phyloP scores from a whole-genome alignment of 805 yeast genomes.

The Suhomyces tanzawaensis region DNA sequence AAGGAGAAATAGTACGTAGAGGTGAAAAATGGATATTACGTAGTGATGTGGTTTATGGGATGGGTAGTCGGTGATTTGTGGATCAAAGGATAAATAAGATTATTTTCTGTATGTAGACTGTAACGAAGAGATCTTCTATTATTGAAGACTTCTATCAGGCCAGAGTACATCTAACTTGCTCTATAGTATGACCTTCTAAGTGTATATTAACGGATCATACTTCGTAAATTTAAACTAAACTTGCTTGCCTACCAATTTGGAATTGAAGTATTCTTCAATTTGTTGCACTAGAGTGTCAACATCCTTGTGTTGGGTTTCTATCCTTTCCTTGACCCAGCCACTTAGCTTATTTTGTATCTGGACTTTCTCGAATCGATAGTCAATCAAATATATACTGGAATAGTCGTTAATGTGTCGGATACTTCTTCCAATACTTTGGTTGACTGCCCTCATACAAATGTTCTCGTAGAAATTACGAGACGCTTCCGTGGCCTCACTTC shows the following conservation, averaged over 20 bases:
- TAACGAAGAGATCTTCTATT: no score
- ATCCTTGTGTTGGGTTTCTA: conserved; percentile 8
- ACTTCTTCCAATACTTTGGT: conserved; percentile 90
- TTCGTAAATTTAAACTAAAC: conserved; percentile 3
- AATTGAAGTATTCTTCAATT: conserved; percentile 27
- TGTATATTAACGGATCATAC: neutral
- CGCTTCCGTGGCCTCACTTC: conserved; percentile 44
- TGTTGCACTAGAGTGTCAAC: conserved; percentile 16
- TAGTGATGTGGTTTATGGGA: conserved; percentile 54
- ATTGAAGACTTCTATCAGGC: no score
- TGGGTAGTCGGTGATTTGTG: no score
- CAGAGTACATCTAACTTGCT: no score
- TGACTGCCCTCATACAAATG: conserved; percentile 85
- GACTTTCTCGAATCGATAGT: conserved; percentile 50
- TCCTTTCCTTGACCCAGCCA: conserved; percentile 59
- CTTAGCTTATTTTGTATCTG: conserved; percentile 61
- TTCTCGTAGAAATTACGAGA: conserved; percentile 70
- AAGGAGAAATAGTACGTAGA: conserved; percentile 47
- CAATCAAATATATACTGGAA: conserved; percentile 71
- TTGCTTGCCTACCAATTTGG: conserved; percentile 12
- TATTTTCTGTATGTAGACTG: no score
- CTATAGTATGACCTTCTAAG: no score
- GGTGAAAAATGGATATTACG: conserved; percentile 65
- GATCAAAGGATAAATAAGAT: no score
- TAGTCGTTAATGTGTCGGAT: conserved; percentile 82